phyloP scores from a whole-genome alignment of 129 eudicot species.

The Arctium minus region DNA sequence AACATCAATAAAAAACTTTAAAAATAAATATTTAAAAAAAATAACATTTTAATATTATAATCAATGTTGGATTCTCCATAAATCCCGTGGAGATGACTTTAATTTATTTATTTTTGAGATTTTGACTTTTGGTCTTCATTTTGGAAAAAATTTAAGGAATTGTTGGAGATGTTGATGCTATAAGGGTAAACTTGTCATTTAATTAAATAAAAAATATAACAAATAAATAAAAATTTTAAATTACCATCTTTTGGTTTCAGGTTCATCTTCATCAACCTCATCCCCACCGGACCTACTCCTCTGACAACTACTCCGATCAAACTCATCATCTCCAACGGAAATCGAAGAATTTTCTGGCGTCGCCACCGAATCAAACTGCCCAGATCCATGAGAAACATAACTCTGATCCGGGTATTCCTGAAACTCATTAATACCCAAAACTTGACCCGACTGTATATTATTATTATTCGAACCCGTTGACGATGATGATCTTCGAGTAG shows the following conservation, averaged over 20 bases:
- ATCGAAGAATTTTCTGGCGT: slow-evolving; percentile 79
- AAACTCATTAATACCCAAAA: slow-evolving; percentile 17
- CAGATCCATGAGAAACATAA: slow-evolving; percentile 43
- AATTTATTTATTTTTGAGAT: no score
- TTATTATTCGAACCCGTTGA: slow-evolving; percentile 39
- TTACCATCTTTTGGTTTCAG: slow-evolving; percentile 77
- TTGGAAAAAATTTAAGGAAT: no score
- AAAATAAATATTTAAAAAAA: no score
- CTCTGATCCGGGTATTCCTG: slow-evolving; percentile 42
- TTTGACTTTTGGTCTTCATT: no score
- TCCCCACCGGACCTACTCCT: slow-evolving; percentile 61
- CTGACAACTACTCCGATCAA: slow-evolving; percentile 45
- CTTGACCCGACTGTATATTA: slow-evolving; percentile 23
- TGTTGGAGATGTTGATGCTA: no score
- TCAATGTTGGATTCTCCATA: no score
- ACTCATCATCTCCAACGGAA: slow-evolving; percentile 65
- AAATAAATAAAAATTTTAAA: background rate
- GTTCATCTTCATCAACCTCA: slow-evolving; percentile 60
- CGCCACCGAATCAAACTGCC: slow-evolving; percentile 57
- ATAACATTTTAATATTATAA: no score
- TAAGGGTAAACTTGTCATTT: no score
- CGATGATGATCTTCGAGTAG: slow-evolving; percentile 61
- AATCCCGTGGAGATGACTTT: no score
- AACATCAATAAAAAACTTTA: no score
- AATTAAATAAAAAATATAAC: no score